Evolutionary conservation across 495 filamentous ascomycete genomes (phyloP), one percentile per base, ranked within the genome.

Genomic region (Lentithecium fluviatile): DNA sequence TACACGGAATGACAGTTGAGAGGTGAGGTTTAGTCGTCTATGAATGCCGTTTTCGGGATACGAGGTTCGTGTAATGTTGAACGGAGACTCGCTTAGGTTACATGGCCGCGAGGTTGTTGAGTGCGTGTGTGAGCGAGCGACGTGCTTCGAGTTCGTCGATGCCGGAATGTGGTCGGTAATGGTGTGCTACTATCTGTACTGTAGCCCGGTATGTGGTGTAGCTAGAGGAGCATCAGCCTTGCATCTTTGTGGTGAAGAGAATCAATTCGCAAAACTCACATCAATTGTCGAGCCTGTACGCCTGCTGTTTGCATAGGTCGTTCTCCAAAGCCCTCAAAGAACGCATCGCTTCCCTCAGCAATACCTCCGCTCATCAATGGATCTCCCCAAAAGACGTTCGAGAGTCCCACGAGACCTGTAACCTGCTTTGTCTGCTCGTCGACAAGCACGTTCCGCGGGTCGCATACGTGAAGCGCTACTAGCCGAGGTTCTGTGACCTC

Each of bases 211-310:
- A 76, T 24, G 72, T 54, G 3, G 71, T 48, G 51, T 76, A 76
- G 26, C 74, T 76, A 34, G 6, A 89, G 89, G 91, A 75, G 25
- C 45, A n/a, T 56, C 29, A 23, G 19, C 49, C 13, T 40, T 10
- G 32, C 19, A 7, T n/a, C 24, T 48, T 47, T 38, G 45, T 23
- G 32, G 43, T 45, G 43, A 7, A 49, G 37, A 54, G 4, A 55
- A 37, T 13, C 12, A 52, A 20, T 80, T 90, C 87, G 86, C n/a
- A 94, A 60, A 88, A 96, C 74, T 64, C 49, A 75, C 71, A 76
- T 60, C 21, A 71, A 64, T 42, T 68, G 65, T 32, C 73, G 63
- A n/a, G 70, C 67, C 21, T 58, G 50, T 60, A 62, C 70, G 19
- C 60, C 62, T 17, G 48, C 53, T 7, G 51, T 56, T 15, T 52